A percentile compares a stretch with the other conserved stretches of the same genome.
Conservation (phyloP, 129 eudicot species). For the Dittrichia graveolens region DNA sequence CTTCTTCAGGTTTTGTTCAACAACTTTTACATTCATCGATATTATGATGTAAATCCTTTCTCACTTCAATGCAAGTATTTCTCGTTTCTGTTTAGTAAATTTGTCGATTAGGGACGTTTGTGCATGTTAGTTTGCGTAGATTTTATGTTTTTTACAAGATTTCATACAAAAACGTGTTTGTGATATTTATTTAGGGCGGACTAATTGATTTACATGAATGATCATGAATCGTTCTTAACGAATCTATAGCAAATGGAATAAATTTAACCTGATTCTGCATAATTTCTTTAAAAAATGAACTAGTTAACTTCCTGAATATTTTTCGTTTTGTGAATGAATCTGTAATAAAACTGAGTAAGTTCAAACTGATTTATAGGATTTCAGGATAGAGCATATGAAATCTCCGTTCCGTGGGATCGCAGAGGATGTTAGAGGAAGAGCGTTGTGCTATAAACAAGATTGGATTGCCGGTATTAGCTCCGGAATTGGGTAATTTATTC, state of each 20-base stretch:
- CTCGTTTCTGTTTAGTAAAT: background rate
- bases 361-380: background rate
- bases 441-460: conserved; percentile 57
- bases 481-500: conserved; percentile 48
- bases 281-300: too few species aligned
- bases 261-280: background rate
- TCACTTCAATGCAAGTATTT: background rate
- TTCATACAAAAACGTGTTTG: background rate
- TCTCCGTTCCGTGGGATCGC: conserved; percentile 54
- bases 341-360: background rate
- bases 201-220: background rate
- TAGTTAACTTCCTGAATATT: too few species aligned
- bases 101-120: background rate
- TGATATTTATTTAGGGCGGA: background rate
- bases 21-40: background rate
- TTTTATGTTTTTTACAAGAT: background rate
- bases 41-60: background rate
- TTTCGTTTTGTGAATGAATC: too few species aligned
- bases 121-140: conserved; percentile 1
- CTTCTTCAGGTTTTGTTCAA: conserved; percentile 23
- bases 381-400: conserved; percentile 48
- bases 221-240: background rate
- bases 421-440: conserved; percentile 53
- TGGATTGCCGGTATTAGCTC: conserved; percentile 59
- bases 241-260: background rate